These are phyloP conservation scores for Diaporthe velutina DNA, from an alignment of 2,329 filamentous ascomycete species.

Conservation along the genomic window DNA sequence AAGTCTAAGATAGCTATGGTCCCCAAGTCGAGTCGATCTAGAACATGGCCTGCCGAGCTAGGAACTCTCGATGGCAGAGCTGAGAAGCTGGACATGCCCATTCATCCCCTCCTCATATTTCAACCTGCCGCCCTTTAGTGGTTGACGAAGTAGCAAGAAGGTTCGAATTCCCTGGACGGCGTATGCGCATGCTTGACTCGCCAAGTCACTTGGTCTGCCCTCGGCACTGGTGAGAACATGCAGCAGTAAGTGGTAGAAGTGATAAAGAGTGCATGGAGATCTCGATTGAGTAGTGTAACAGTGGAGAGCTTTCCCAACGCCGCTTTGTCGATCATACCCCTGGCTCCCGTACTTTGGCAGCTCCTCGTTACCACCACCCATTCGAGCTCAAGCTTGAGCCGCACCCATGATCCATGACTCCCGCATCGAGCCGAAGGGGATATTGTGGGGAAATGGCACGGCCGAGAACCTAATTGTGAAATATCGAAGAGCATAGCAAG, in stretches of 20 bases:
- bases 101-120: neutral
- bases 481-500: neutral
- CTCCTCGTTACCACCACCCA: conserved; percentile 13
- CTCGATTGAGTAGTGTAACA: conserved; percentile 20
- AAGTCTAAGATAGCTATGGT: conserved; percentile 14
- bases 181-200: neutral
- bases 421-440: conserved; percentile 15
- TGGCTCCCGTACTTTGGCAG: conserved; percentile 22
- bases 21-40: conserved; percentile 1
- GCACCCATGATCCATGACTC: conserved; percentile 24
- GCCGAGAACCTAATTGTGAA: conserved; percentile 20
- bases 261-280: neutral
- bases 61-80: neutral
- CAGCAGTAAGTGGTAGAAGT: neutral
- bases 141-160: neutral
- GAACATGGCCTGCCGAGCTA: conserved; percentile 20
- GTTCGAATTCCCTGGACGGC: neutral
- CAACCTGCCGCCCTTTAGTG: neutral
- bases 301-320: neutral
- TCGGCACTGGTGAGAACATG: neutral
- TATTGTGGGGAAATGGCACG: conserved; percentile 25
- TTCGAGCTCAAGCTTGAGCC: conserved; percentile 7
- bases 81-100: neutral
- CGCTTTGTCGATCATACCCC: conserved; percentile 11
- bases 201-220: too few species aligned